A percentile compares a stretch with the other conserved stretches of the same genome.
phyloP scores from a whole-genome alignment of 108 stramenopile genomes.

The Nannochloropsis oceanica region DNA sequence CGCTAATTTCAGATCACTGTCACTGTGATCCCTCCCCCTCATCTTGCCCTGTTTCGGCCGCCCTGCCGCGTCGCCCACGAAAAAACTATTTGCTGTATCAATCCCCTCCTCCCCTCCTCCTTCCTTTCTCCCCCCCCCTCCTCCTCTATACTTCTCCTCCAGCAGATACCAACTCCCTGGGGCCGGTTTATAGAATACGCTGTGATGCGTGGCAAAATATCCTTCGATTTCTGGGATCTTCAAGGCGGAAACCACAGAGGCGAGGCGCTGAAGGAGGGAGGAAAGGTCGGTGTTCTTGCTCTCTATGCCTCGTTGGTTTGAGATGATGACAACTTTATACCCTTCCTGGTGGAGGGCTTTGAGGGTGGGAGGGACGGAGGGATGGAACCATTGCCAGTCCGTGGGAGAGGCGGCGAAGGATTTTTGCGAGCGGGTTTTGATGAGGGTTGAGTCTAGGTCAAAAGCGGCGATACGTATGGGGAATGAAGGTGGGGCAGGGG shows the following conservation, averaged over 20 bases:
- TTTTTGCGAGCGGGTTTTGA: constrained; percentile 5
- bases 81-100: not conserved
- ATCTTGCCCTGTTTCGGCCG: constrained; percentile 13
- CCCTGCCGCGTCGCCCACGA: constrained; percentile 22
- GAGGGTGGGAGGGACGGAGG: not conserved
- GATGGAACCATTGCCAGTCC: constrained; percentile 6
- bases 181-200: not conserved
- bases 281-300: constrained; percentile 4
- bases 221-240: constrained; percentile 9
- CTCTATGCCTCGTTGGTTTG: constrained; percentile 14
- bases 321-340: constrained; percentile 13
- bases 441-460: constrained; percentile 16
- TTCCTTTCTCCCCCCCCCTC: not conserved
- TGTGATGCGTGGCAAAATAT: not conserved
- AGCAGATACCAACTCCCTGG: constrained; percentile 16
- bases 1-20: constrained; percentile 12
- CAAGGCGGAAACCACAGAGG: not conserved
- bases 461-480: constrained; percentile 7
- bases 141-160: not conserved
- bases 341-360: not conserved
- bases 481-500: not conserved
- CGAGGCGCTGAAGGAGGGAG: not conserved
- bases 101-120: not conserved
- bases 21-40: not conserved
- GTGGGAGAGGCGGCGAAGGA: not conserved